Base-by-base conservation (phyloP, 495 filamentous ascomycete genomes). In the Penicillium cinerascens region DNA sequence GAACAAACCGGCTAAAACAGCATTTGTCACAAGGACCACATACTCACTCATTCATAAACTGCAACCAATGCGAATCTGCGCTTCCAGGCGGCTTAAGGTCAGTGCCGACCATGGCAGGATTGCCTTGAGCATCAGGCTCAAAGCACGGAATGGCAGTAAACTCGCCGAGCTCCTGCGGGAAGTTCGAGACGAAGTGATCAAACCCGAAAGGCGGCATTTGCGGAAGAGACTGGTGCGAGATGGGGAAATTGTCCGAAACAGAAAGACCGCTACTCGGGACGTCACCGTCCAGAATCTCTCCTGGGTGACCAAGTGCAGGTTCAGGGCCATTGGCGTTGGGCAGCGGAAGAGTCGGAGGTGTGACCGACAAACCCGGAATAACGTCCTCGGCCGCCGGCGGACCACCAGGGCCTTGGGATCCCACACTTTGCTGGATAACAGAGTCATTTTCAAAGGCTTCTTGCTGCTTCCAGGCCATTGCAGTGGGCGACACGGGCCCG, bases 131-230 rank as follows among this genome's bases (percentile, higher is more conserved):
- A 56, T 78, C 73, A 5, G 66, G 51, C 26, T 78, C 74, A 52
- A 78, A 78, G 52, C 68, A 74, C 2, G 74, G 72, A 52, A 78
- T 76, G 0, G 73, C 73, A 17, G 67, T 75, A 42, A 78, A 78
- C 46, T 78, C 73, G 40, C 66, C 73, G 27, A 78, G 47, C 41
- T 78, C 74, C 50, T 75, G 73, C 2, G 74, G 74, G 23, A 78
- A 70, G 37, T 76, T 75, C 6, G 72, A 74, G 6, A 76, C 68
- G 29, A 76, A 78, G 47, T 74, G 71, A 42, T 76, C 74, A 40
- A 76, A 69, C 1, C 71, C 73, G 35, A 73, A 71, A 56, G 68
- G 69, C 1, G 70, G 60, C 54, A 72, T 67, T 20, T 71, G 61
- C 1, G 71, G 62, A 20, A 77, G 56, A 1, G 54, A 52, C 25